Evolutionary conservation across 1,284 basidiomycete species (phyloP).

Genomic region (Hortiboletus rubellus): DNA sequence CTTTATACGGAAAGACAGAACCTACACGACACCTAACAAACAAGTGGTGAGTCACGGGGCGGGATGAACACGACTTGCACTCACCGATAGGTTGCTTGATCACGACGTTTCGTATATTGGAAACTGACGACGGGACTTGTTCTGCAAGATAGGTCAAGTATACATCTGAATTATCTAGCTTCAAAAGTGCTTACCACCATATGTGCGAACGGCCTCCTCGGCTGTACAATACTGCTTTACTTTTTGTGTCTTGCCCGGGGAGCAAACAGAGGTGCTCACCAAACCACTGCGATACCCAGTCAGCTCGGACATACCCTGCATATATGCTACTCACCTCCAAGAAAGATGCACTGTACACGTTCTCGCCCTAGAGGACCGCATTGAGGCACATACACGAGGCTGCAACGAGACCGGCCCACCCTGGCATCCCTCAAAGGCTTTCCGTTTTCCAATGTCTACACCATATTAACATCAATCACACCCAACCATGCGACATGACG

Average conservation of each 20-base stretch:
- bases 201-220: constrained; percentile 84
- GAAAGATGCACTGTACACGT: constrained; percentile 80
- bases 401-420: constrained; percentile 38
- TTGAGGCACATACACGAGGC: not conserved
- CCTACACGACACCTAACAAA: constrained; percentile 58
- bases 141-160: constrained; percentile 44
- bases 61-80: constrained; percentile 20
- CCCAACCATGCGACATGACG: constrained; percentile 30
- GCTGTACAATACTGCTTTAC: constrained; percentile 44
- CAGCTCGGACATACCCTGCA: not conserved
- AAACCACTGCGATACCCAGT: constrained; percentile 60
- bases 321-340: constrained; percentile 57
- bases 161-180: not conserved
- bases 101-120: constrained; percentile 81
- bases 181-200: constrained; percentile 57
- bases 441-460: constrained; percentile 87
- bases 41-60: not conserved
- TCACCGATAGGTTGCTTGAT: constrained; percentile 92
- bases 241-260: not conserved
- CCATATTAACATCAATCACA: constrained; percentile 16
- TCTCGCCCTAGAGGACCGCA: constrained; percentile 60
- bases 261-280: constrained; percentile 45
- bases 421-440: constrained; percentile 84
- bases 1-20: constrained; percentile 11
- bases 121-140: constrained; percentile 78